These are phyloP conservation scores for Erodium moschatum DNA, from an alignment of 441 rosid species.

Conservation along the genomic window DNA sequence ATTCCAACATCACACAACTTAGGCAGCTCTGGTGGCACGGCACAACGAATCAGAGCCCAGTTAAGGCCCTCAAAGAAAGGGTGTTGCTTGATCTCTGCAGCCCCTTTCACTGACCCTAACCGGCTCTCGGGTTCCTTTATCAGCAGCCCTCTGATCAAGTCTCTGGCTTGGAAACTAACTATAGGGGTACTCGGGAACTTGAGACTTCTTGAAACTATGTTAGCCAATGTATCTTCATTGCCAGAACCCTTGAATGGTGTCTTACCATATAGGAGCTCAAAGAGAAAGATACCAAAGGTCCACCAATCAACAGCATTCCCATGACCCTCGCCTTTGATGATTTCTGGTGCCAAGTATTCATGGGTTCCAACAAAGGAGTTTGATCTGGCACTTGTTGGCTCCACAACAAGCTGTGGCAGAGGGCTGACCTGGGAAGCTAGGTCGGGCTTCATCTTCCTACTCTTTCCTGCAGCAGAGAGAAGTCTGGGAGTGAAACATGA, in stretches of 20 bases:
- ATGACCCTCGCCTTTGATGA: constrained; percentile 63
- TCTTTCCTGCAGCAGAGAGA: constrained; percentile 43
- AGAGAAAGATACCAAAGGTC: constrained; percentile 63
- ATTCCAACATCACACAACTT: constrained; percentile 23
- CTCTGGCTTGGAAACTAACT: constrained; percentile 53
- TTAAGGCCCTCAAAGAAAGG: constrained; percentile 63
- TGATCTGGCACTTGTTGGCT: constrained; percentile 65
- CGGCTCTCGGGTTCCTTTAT: constrained; percentile 54
- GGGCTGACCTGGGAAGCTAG: constrained; percentile 46
- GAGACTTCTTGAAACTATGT: constrained; percentile 50
- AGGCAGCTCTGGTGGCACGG: constrained; percentile 56
- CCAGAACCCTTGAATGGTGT: constrained; percentile 63
- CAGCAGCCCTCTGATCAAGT: constrained; percentile 52
- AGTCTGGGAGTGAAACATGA: constrained; percentile 67
- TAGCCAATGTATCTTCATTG: constrained; percentile 53
- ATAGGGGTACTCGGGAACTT: constrained; percentile 45
- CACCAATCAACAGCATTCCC: constrained; percentile 79
- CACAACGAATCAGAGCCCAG: constrained; percentile 64
- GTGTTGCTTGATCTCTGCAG: constrained; percentile 64
- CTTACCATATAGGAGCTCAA: constrained; percentile 55
- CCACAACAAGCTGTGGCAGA: constrained; percentile 63
- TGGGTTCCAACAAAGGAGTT: constrained; percentile 73
- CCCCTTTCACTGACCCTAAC: constrained; percentile 55
- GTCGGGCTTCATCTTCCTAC: constrained; percentile 47
- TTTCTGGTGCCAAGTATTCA: constrained; percentile 71